phyloP scores from a whole-genome alignment of 371 early-diverging fungal genomes.

The Mortierella sp. region DNA sequence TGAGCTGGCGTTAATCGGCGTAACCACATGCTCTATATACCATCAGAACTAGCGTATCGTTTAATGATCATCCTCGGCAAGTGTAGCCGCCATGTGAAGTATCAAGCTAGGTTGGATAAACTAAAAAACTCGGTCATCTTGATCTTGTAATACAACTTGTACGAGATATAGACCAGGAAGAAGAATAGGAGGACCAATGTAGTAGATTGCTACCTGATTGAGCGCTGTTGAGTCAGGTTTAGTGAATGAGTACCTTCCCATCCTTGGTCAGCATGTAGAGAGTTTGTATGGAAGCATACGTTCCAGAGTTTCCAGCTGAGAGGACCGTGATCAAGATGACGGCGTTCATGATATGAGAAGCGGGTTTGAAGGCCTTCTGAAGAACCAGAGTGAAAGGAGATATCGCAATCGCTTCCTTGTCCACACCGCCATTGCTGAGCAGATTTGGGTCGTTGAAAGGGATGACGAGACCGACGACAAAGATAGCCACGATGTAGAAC shows the following conservation, averaged over 20 bases:
- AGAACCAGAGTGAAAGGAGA: slow-evolving; percentile 79
- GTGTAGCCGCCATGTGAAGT: too few species aligned
- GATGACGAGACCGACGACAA: slow-evolving; percentile 77
- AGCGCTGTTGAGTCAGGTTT: slow-evolving; percentile 50
- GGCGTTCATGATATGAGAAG: slow-evolving; percentile 67
- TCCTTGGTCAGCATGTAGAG: slow-evolving; percentile 61
- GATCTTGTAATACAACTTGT: slow-evolving; percentile 60
- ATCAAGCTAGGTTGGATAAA: slow-evolving; percentile 46
- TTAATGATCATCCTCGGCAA: too few species aligned
- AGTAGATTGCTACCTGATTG: slow-evolving; percentile 60
- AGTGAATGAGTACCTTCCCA: slow-evolving; percentile 59
- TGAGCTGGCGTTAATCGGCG: too few species aligned
- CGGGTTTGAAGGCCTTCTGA: slow-evolving; percentile 60
- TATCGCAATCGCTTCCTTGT: slow-evolving; percentile 55
- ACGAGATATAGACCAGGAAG: slow-evolving; percentile 61
- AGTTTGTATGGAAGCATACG: slow-evolving; percentile 65
- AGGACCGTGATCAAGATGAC: slow-evolving; percentile 66
- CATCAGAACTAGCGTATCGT: too few species aligned
- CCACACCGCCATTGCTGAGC: slow-evolving; percentile 49
- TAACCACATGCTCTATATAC: too few species aligned
- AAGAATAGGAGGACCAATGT: slow-evolving; percentile 66
- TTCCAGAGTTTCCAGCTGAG: slow-evolving; percentile 68
- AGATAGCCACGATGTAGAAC: slow-evolving; percentile 72
- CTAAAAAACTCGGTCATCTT: slow-evolving; percentile 43
- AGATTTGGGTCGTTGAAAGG: slow-evolving; percentile 68